Conservation (phyloP, 768 basidiomycete genomes). For the Cystofilobasidium capitatum region DNA sequence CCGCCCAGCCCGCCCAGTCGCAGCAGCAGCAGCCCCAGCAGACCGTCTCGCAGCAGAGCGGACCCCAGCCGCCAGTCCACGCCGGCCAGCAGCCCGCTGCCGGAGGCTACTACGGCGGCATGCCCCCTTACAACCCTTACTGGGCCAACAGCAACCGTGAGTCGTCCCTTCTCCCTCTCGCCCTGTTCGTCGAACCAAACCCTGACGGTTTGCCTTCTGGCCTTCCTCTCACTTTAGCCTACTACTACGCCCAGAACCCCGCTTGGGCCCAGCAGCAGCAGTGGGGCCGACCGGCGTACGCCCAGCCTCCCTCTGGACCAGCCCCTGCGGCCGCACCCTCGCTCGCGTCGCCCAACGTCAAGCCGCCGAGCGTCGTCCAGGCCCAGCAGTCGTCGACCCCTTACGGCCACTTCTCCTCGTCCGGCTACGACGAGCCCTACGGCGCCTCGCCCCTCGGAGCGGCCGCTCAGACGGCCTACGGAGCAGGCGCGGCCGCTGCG, state of each 20-base stretch:
- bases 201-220: neutral
- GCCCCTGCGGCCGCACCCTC: slow-evolving; percentile 15
- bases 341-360: slow-evolving; percentile 12
- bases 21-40: slow-evolving; percentile 28
- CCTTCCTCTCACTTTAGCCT: neutral
- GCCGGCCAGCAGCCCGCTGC: slow-evolving; percentile 21
- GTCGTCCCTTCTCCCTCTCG: neutral
- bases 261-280: slow-evolving; percentile 27
- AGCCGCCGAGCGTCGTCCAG: slow-evolving; percentile 8
- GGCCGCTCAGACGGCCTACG: neutral
- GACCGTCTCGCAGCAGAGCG: slow-evolving; percentile 22
- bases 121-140: slow-evolving; percentile 28
- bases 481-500: neutral
- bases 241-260: slow-evolving; percentile 24
- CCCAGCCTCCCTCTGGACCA: slow-evolving; percentile 21
- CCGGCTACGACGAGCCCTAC: slow-evolving; percentile 16
- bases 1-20: slow-evolving; percentile 30
- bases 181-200: neutral
- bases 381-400: slow-evolving; percentile 18
- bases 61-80: slow-evolving; percentile 24
- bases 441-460: slow-evolving; percentile 9
- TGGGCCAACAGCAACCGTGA: slow-evolving; percentile 24
- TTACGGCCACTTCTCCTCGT: slow-evolving; percentile 27
- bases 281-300: slow-evolving; percentile 22
- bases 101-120: slow-evolving; percentile 19